A percentile compares a stretch with the other conserved stretches of the same genome.
These are phyloP conservation scores for Circinella umbellata DNA, from an alignment of 371 early-diverging fungal species.

Conservation along the genomic window DNA sequence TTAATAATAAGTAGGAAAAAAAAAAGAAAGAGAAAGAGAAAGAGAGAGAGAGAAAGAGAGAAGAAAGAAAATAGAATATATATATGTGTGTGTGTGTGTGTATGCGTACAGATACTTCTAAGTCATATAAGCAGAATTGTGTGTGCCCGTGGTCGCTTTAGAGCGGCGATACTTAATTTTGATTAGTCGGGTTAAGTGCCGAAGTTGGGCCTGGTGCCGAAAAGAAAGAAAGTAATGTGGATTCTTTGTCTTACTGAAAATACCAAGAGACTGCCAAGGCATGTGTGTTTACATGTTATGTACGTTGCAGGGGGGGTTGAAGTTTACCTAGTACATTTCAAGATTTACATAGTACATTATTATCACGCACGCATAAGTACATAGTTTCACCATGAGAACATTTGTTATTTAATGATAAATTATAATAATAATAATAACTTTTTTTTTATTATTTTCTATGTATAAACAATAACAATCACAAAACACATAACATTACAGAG, in stretches of 20 bases:
- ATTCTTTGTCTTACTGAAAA: too few relatives aligned
- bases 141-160: background rate
- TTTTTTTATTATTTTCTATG: too few relatives aligned
- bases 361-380: too few relatives aligned
- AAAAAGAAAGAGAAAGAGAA: slow-evolving; percentile 3
- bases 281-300: background rate
- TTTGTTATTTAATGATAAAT: too few relatives aligned
- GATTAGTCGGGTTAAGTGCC: background rate
- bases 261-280: background rate
- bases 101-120: too few relatives aligned
- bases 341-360: too few relatives aligned
- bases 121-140: too few relatives aligned
- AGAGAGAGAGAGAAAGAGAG: background rate
- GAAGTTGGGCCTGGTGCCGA: background rate
- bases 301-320: background rate
- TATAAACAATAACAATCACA: slow-evolving; percentile 6
- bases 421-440: too few relatives aligned
- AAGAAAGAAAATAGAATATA: background rate
- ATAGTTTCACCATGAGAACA: too few relatives aligned
- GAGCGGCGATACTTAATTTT: background rate
- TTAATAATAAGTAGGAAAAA: background rate
- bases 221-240: too few relatives aligned
- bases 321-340: too few relatives aligned
- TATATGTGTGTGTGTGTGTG: too few relatives aligned
- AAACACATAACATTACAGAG: slow-evolving; percentile 38